phyloP scores from a whole-genome alignment of 306 rosid species.

The Benincasa hispida region DNA sequence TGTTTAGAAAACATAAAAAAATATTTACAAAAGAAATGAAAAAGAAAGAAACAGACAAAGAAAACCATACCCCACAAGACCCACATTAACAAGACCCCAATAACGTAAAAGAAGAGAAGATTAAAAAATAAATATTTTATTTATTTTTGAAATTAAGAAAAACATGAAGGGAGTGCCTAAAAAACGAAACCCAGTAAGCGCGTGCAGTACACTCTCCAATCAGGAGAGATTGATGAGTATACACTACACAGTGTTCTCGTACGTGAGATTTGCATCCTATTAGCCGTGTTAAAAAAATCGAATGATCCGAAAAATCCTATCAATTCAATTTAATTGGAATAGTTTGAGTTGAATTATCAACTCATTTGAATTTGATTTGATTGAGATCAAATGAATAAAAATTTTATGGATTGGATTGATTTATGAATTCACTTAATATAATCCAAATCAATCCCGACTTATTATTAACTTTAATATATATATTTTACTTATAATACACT shows the following conservation, averaged over 20 bases:
- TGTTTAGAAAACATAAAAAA: background rate
- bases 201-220: conserved; percentile 45
- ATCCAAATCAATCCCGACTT: too few relatives aligned
- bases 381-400: too few relatives aligned
- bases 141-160: background rate
- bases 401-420: too few relatives aligned
- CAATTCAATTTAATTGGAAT: too few relatives aligned
- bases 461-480: too few relatives aligned
- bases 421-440: too few relatives aligned
- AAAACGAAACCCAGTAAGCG: conserved; percentile 9
- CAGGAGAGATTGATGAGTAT: conserved; percentile 21
- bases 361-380: too few relatives aligned
- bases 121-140: too few relatives aligned
- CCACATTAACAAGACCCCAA: conserved; percentile 21
- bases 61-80: conserved; percentile 35
- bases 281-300: too few relatives aligned
- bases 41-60: conserved; percentile 33
- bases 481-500: too few relatives aligned
- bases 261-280: conserved; percentile 27
- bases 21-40: conserved; percentile 2
- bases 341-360: too few relatives aligned
- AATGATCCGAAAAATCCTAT: too few relatives aligned
- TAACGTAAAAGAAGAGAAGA: conserved; percentile 11
- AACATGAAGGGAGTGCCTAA: background rate
- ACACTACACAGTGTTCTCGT: conserved; percentile 16